Base-by-base conservation (phyloP, 2,329 filamentous ascomycete species). In the Diaporthe destruens region DNA sequence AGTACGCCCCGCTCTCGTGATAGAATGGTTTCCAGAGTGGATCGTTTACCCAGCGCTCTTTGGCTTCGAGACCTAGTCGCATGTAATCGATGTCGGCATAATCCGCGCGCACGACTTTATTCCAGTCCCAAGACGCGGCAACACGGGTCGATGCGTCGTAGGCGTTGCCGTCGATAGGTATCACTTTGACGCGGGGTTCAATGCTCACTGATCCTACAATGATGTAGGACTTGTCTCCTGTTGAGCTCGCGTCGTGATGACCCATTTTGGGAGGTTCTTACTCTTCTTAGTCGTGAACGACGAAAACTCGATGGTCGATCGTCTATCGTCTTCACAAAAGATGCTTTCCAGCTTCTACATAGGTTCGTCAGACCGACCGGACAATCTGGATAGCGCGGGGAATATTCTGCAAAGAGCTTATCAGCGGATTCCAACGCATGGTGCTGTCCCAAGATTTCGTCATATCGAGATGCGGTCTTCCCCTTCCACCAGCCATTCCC, bases 31-130 rank as follows among this genome's bases (percentile, higher is more conserved):
- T 36, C 54, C 54, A 56, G 32, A 56, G 54, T 14, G 32, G 8
- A n/a, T 56, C 54, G 32, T 36, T 56, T 18, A 32, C 54, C 54
- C 54, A 56, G 54, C 32, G 54, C 29, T 56, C 54, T 36, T 56
- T 56, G 32, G 54, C 54, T 32, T 56, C 54, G 54, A 56, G 54
- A 6, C 8, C 54, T n/a, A 56, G 54, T n/a, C 32, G 29, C 54
- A 56, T 56, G 18, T 56, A 56, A 20, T 34, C 54, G 1, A 56
- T 74, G 34, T 80, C 76, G 18, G 77, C 78, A 71, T 83, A 84
- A n/a, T 82, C 81, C 49, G 81, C 77, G 20, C 81, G 79, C 20
- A 83, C 77, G 42, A 83, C 80, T 74, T 84, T 84, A 74, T 83
- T 83, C 56, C 81, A 77, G 71, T 83, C 82, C 76, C 74, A 78